Percentiles rank a stretch among this genome's conserved stretches.
Conservation (phyloP, 768 basidiomycete species). For the Calocera viscosa region DNA sequence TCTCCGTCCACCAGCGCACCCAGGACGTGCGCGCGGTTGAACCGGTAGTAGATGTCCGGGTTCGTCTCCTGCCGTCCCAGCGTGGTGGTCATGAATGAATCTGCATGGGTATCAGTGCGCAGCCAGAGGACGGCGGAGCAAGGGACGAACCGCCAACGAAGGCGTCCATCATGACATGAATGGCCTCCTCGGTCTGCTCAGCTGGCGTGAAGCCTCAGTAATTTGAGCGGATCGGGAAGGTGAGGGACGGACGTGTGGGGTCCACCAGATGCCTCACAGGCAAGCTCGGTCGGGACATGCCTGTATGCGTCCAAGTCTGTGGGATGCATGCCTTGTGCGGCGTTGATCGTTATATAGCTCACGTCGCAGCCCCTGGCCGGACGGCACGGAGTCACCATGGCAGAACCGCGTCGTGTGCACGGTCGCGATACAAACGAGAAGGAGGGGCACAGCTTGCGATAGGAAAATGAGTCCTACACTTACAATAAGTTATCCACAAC, state of each 20-base stretch:
- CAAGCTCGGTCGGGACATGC: neutral
- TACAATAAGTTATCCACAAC: no score
- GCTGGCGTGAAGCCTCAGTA: neutral
- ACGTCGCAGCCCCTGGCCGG: no score
- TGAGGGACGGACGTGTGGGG: neutral
- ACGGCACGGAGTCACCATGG: no score
- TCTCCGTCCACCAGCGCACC: neutral
- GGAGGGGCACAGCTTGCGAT: no score
- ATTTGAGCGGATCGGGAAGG: neutral
- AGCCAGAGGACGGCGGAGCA: neutral
- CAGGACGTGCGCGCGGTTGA: neutral
- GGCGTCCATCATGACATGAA: neutral
- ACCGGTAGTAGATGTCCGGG: neutral
- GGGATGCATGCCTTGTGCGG: no score
- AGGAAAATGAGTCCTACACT: no score
- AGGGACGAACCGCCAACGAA: neutral
- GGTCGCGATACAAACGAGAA: no score
- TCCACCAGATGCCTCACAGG: neutral
- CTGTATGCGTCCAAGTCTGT: neutral
- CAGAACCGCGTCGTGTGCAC: no score
- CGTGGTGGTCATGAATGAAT: neutral
- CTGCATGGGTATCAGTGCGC: neutral
- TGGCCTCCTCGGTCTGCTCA: neutral
- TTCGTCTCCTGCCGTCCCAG: neutral
- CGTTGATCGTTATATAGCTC: no score